phyloP scores from a whole-genome alignment of 2,329 filamentous ascomycete species.

The Aspergillus texensis region DNA sequence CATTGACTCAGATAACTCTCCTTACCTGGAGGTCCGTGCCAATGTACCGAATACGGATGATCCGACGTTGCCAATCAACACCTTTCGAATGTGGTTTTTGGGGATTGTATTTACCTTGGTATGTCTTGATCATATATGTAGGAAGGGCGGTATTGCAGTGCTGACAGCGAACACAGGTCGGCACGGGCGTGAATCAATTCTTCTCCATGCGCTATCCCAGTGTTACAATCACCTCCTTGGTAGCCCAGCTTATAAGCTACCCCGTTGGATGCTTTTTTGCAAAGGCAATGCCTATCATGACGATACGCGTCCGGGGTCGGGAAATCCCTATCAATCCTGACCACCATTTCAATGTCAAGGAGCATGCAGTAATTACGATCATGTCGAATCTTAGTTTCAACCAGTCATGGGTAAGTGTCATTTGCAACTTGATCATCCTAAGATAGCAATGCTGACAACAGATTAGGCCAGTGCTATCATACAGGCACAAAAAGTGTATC shows the following conservation, averaged over 20 bases:
- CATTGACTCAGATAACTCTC: slow-evolving; percentile 30
- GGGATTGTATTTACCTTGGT: slow-evolving; percentile 50
- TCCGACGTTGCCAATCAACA: slow-evolving; percentile 31
- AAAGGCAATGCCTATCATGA: slow-evolving; percentile 42
- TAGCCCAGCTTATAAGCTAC: slow-evolving; percentile 48
- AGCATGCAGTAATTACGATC: slow-evolving; percentile 50
- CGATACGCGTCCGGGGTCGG: slow-evolving; percentile 19
- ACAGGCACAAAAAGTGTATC: slow-evolving; percentile 42
- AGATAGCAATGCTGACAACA: background rate
- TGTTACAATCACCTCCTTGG: slow-evolving; percentile 48
- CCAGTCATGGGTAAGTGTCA: slow-evolving; percentile 25
- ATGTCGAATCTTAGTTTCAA: slow-evolving; percentile 54
- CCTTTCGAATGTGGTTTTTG: slow-evolving; percentile 46
- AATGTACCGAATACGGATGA: slow-evolving; percentile 32
- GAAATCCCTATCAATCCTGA: slow-evolving; percentile 43
- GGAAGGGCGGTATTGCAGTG: background rate
- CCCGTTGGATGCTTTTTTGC: slow-evolving; percentile 45
- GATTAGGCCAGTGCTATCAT: slow-evolving; percentile 47
- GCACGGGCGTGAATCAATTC: slow-evolving; percentile 51
- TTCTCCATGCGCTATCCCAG: slow-evolving; percentile 50
- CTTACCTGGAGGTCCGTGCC: slow-evolving; percentile 32
- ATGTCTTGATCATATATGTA: background rate
- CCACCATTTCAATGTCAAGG: slow-evolving; percentile 50
- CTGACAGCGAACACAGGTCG: slow-evolving; percentile 19
- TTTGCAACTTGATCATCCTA: background rate